Conservation (phyloP, 2,329 filamentous ascomycete species). For the Myriangium duriaei region DNA sequence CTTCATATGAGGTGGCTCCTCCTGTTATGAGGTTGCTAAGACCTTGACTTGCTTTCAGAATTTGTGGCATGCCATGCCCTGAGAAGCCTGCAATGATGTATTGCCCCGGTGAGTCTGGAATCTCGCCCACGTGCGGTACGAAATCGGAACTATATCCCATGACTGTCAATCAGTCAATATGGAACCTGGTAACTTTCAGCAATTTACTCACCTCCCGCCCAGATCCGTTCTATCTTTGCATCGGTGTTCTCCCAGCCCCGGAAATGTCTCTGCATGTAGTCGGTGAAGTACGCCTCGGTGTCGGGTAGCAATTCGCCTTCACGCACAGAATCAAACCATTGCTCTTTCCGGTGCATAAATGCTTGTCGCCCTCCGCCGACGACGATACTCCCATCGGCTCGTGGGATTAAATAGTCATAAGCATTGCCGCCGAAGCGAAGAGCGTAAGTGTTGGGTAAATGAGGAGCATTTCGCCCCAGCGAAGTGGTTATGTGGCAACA, state of each 20-base stretch:
- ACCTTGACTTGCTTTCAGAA: slow-evolving; percentile 20
- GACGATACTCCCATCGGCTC: slow-evolving; percentile 33
- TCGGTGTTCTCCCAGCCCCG: slow-evolving; percentile 36
- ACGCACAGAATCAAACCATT: slow-evolving; percentile 19
- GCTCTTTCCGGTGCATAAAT: slow-evolving; percentile 16
- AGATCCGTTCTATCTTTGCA: slow-evolving; percentile 26
- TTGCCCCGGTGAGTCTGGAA: slow-evolving; percentile 29
- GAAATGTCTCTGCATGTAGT: slow-evolving; percentile 36
- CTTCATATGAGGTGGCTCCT: slow-evolving; percentile 8
- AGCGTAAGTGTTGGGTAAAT: slow-evolving; percentile 20
- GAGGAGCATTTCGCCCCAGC: slow-evolving; percentile 11
- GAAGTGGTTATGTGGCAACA: slow-evolving; percentile 15
- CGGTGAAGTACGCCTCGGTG: slow-evolving; percentile 33
- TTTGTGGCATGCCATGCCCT: slow-evolving; percentile 40
- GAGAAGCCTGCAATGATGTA: slow-evolving; percentile 38
- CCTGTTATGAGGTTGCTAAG: neutral
- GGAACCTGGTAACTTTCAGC: neutral
- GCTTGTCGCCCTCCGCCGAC: slow-evolving; percentile 29
- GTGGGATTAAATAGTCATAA: slow-evolving; percentile 32
- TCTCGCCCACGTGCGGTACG: slow-evolving; percentile 30
- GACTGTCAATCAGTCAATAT: slow-evolving; percentile 4
- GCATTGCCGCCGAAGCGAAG: slow-evolving; percentile 9
- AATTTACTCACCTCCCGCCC: slow-evolving; percentile 24
- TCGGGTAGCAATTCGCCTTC: slow-evolving; percentile 28
- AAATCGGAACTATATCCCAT: slow-evolving; percentile 16